These are phyloP conservation scores for Silene coronaria DNA, from an alignment of 179 eudicot species.

Conservation along the genomic window DNA sequence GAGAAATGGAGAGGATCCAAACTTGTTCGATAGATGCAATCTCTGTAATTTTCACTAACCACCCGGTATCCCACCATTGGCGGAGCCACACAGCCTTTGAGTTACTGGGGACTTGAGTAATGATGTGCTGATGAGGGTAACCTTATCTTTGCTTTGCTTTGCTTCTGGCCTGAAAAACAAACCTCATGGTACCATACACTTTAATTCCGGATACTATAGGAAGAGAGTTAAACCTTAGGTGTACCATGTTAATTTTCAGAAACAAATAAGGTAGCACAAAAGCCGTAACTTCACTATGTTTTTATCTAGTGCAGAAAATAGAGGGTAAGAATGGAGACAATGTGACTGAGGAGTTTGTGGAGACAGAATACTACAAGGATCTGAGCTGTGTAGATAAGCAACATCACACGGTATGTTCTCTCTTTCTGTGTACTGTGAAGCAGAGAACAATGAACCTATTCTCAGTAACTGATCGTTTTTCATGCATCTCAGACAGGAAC, in stretches of 20 bases:
- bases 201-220: background rate
- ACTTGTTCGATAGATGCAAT: no score
- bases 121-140: no score
- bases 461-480: background rate
- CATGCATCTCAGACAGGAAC: constrained; percentile 61
- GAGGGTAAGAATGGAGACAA: constrained; percentile 34
- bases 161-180: no score
- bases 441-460: background rate
- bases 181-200: background rate
- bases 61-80: no score
- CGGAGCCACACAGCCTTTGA: no score
- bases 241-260: background rate
- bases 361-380: constrained; percentile 95
- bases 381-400: constrained; percentile 70
- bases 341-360: constrained; percentile 69
- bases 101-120: no score
- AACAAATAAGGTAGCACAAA: background rate
- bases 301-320: constrained; percentile 43
- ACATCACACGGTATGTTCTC: constrained; percentile 67
- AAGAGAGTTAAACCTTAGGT: background rate
- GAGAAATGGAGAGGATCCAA: no score
- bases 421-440: background rate
- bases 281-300: background rate
- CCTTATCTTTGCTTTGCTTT: background rate
- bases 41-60: no score